Percentiles rank a stretch among this genome's conserved stretches.
Conservation (phyloP, 2,329 filamentous ascomycete genomes). For the Alternaria longipes region DNA sequence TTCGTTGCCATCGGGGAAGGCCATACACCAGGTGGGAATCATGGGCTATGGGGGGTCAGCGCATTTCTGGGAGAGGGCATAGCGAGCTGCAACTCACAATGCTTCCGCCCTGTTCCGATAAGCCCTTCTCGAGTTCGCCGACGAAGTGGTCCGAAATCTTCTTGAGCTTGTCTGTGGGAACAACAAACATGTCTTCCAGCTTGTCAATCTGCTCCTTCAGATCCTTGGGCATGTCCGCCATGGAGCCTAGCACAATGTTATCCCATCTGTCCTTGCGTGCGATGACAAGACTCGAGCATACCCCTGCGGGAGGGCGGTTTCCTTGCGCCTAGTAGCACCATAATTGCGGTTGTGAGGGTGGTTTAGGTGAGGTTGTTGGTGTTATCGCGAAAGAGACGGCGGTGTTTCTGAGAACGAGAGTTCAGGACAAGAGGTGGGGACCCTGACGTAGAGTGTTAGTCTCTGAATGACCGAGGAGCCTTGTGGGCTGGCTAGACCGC, state of each 20-base stretch:
- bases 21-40: conserved; percentile 98
- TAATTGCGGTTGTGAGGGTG: conserved; percentile 52
- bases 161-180: conserved; percentile 83
- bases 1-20: conserved; percentile 86
- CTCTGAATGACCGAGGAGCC: conserved; percentile 6
- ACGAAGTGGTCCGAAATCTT: conserved; percentile 90
- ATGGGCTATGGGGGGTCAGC: conserved; percentile 72
- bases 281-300: conserved; percentile 56
- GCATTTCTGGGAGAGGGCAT: conserved; percentile 93
- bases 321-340: conserved; percentile 73
- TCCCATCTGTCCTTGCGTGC: conserved; percentile 18
- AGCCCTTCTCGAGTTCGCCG: conserved; percentile 83
- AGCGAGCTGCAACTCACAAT: conserved; percentile 71
- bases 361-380: conserved; percentile 7
- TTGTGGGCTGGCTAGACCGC: conserved; percentile 9
- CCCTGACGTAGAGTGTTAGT: conserved; percentile 14
- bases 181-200: conserved; percentile 84
- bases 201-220: conserved; percentile 81
- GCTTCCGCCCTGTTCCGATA: conserved; percentile 86
- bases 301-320: conserved; percentile 76
- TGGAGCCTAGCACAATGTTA: conserved; percentile 71
- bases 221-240: conserved; percentile 88
- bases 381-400: conserved; percentile 4
- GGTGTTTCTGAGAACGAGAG: conserved; percentile 3
- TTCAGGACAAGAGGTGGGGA: conserved; percentile 13